phyloP scores from a whole-genome alignment of 1,139 yeast genomes.

The Arxiozyma slooffiae region DNA sequence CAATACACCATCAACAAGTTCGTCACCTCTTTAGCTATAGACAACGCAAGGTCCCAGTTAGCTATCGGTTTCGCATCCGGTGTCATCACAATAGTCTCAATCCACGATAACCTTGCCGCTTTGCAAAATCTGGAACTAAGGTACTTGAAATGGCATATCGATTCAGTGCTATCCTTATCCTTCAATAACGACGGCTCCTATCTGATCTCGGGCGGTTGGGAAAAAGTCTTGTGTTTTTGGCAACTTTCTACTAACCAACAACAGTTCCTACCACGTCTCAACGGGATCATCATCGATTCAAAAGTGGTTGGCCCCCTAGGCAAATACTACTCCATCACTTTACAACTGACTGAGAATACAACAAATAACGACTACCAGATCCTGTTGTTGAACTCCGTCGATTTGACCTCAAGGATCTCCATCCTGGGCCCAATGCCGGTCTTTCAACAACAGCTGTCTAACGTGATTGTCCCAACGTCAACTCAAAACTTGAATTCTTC shows the following conservation, averaged over 20 bases:
- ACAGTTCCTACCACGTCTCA: constrained; percentile 85
- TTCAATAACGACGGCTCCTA: constrained; percentile 68
- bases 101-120: constrained; percentile 13
- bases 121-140: constrained; percentile 40
- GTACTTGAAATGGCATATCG: constrained; percentile 87
- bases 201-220: constrained; percentile 88
- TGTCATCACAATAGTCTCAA: constrained; percentile 61
- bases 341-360: constrained; percentile 33
- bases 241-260: constrained; percentile 73
- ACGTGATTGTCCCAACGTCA: constrained; percentile 26
- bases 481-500: constrained; percentile 20
- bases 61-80: constrained; percentile 83
- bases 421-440: constrained; percentile 68
- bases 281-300: constrained; percentile 62
- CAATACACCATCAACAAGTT: constrained; percentile 22
- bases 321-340: constrained; percentile 56
- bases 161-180: constrained; percentile 56
- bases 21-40: constrained; percentile 25
- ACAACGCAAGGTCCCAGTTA: constrained; percentile 42
- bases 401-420: constrained; percentile 67
- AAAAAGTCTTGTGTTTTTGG: constrained; percentile 92
- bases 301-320: constrained; percentile 36
- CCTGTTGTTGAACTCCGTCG: constrained; percentile 65
- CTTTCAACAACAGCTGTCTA: constrained; percentile 33
- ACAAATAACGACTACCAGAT: constrained; percentile 48